phyloP scores from a whole-genome alignment of 2,329 filamentous ascomycete species.

The Cladophialophora chaetospira region DNA sequence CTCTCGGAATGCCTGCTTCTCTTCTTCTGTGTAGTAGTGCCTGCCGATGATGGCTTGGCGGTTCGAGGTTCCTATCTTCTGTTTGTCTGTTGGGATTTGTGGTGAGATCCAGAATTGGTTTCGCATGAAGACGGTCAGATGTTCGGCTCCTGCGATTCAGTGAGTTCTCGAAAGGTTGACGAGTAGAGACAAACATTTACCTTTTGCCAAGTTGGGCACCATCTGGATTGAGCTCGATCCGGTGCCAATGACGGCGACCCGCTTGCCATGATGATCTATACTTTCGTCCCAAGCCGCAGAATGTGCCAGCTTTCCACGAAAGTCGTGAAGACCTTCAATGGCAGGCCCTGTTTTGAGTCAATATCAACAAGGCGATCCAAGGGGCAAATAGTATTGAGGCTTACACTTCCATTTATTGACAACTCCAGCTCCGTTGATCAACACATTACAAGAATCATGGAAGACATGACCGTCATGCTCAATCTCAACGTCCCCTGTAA shows the following conservation, averaged over 20 bases:
- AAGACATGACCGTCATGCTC: neutral
- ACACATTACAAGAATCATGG: neutral
- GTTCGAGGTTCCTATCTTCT: conserved; percentile 24
- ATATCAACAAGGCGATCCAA: too few species aligned
- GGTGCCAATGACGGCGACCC: conserved; percentile 18
- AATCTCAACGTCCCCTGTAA: neutral
- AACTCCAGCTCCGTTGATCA: neutral
- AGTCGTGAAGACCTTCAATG: conserved; percentile 40
- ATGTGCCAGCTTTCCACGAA: conserved; percentile 40
- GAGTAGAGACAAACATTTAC: neutral
- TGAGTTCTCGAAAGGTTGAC: neutral
- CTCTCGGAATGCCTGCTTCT: conserved; percentile 21
- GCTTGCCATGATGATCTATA: conserved; percentile 34
- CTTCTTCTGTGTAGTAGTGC: conserved; percentile 20
- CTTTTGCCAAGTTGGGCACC: conserved; percentile 40
- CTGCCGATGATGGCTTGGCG: conserved; percentile 23
- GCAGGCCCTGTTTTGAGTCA: conserved; percentile 42
- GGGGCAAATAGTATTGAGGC: too few species aligned
- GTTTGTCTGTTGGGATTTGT: conserved; percentile 21
- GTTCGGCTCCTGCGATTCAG: conserved; percentile 17
- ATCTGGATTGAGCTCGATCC: conserved; percentile 25
- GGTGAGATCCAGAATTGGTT: conserved; percentile 35
- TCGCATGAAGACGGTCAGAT: conserved; percentile 39
- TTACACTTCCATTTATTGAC: neutral
- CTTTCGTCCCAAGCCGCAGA: conserved; percentile 37